Conservation (phyloP, 1,139 yeast genomes). For the Suhomyces terraborum region DNA sequence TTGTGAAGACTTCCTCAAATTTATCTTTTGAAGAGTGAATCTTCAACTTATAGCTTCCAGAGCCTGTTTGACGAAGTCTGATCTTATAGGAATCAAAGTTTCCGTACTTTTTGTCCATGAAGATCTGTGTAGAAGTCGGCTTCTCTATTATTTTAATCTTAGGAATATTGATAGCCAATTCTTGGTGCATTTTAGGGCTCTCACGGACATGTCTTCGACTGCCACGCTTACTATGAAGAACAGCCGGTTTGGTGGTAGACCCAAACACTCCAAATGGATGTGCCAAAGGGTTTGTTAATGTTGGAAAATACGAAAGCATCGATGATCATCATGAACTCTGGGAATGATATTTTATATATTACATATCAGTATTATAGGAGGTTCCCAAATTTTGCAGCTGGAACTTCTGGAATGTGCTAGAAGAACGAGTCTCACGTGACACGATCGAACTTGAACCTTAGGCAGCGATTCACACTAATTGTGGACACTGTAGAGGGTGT, state of each 20-base stretch:
- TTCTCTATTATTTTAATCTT: conserved; percentile 27
- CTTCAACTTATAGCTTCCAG: conserved; percentile 11
- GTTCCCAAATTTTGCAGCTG: conserved; percentile 16
- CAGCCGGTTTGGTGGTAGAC: not conserved
- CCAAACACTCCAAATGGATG: not conserved
- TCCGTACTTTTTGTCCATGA: conserved; percentile 37
- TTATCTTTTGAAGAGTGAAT: conserved; percentile 30
- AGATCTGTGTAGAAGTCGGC: conserved; percentile 38
- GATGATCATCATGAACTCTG: not conserved
- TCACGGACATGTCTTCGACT: not conserved
- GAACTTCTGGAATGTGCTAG: conserved; percentile 15
- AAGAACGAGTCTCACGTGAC: conserved; percentile 6
- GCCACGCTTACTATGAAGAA: not conserved
- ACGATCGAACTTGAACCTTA: no score
- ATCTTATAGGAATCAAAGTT: conserved; percentile 41
- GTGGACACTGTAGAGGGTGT: no score
- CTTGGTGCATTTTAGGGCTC: not conserved
- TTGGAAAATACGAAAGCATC: not conserved
- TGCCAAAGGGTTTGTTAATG: not conserved
- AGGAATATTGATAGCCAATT: not conserved
- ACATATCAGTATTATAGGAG: no score
- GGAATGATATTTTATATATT: not conserved
- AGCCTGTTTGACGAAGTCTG: conserved; percentile 27
- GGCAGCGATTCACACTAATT: no score
- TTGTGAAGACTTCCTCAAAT: conserved; percentile 35